These are phyloP conservation scores for Eremomyces bilateralis DNA, from an alignment of 495 filamentous ascomycete genomes.

Conservation along the genomic window DNA sequence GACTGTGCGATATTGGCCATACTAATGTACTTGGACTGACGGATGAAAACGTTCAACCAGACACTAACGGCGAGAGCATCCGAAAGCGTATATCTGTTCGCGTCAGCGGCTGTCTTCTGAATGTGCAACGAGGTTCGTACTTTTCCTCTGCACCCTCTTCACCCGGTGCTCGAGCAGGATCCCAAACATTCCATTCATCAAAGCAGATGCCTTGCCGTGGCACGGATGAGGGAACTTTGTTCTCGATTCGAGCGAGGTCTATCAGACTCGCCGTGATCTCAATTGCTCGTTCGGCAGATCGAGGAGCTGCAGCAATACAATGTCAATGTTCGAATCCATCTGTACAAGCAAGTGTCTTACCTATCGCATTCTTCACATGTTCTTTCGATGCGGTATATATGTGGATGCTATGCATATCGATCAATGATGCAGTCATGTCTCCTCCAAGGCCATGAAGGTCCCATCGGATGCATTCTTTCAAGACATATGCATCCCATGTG, in stretches of 20 bases:
- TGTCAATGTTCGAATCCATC: too few relatives aligned
- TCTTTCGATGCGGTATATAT: conserved; percentile 40
- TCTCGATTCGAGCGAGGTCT: conserved; percentile 54
- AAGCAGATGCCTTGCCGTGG: conserved; percentile 51
- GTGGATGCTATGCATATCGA: conserved; percentile 53
- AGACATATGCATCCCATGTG: conserved; percentile 50
- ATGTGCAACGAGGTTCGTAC: neutral
- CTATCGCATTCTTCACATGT: conserved; percentile 17
- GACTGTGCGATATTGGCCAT: conserved; percentile 70
- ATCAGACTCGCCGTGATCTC: conserved; percentile 44
- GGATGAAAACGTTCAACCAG: conserved; percentile 62
- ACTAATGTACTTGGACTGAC: conserved; percentile 45
- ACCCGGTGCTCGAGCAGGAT: conserved; percentile 44
- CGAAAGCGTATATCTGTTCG: conserved; percentile 47
- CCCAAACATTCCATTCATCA: conserved; percentile 79
- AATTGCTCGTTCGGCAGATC: conserved; percentile 52
- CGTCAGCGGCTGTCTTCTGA: neutral
- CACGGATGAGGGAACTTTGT: conserved; percentile 30
- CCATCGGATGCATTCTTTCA: conserved; percentile 42
- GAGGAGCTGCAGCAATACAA: conserved; percentile 42
- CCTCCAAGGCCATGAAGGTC: conserved; percentile 17
- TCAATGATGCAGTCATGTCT: conserved; percentile 16
- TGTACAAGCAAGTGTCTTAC: conserved; percentile 12
- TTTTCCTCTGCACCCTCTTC: conserved; percentile 15
- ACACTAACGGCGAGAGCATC: conserved; percentile 54